Evolutionary conservation across 2,329 filamentous ascomycete genomes (phyloP).

Genomic region (Colletotrichum tamarilloi): DNA sequence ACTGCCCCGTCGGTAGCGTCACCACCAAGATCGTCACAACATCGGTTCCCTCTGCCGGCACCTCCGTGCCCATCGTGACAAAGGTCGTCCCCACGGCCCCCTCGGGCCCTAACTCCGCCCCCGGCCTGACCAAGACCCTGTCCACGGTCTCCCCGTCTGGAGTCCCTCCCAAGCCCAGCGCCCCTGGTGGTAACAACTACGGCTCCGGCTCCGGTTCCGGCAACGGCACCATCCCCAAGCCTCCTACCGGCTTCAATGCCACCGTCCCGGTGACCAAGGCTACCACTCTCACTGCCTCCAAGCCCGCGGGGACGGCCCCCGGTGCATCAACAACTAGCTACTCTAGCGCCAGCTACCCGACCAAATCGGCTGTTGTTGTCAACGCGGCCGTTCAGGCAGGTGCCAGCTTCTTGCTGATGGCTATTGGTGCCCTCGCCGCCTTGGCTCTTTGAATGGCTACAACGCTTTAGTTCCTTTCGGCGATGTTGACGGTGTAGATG

Average conservation of each 20-base stretch:
- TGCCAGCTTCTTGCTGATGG: conserved; percentile 30
- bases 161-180: conserved; percentile 34
- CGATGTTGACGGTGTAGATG: neutral
- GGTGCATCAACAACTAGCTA: conserved; percentile 14
- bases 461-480: neutral
- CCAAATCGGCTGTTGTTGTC: conserved; percentile 13
- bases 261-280: conserved; percentile 2
- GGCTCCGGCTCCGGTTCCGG: conserved; percentile 38
- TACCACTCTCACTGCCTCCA: conserved; percentile 10
- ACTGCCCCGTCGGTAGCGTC: conserved; percentile 50
- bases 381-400: conserved; percentile 27
- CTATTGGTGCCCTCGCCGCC: conserved; percentile 16
- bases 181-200: conserved; percentile 42
- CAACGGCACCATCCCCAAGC: neutral
- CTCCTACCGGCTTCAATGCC: conserved; percentile 2
- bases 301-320: conserved; percentile 26
- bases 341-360: conserved; percentile 18
- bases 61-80: conserved; percentile 7
- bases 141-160: neutral
- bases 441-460: neutral
- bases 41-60: neutral
- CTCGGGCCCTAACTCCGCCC: neutral
- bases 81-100: neutral
- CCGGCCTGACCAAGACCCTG: neutral
- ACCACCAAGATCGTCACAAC: conserved; percentile 53